Conservation (phyloP, 805 yeast species). For the Saccharomycopsis javanensis region DNA sequence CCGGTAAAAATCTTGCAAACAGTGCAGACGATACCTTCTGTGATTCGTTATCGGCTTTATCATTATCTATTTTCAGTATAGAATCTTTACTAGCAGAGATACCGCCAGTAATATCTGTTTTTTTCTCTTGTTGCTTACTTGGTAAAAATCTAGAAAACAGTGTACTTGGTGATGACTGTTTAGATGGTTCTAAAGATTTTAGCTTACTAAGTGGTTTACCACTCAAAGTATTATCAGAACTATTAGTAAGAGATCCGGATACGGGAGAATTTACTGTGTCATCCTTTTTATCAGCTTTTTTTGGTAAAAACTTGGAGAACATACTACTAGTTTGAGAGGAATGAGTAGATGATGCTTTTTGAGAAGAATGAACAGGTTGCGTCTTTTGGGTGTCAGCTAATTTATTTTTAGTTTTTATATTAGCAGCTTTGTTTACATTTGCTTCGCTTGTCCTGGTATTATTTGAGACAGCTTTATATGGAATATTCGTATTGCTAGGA, state of each 20-base stretch:
- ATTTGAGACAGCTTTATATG: neutral
- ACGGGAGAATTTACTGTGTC: neutral
- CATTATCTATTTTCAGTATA: slow-evolving; percentile 1
- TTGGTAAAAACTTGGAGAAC: neutral
- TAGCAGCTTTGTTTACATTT: neutral
- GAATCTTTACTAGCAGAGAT: neutral
- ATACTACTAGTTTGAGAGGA: neutral
- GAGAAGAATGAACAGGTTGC: neutral
- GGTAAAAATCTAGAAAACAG: neutral
- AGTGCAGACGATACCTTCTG: slow-evolving; percentile 2
- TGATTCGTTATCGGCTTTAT: slow-evolving; percentile 3
- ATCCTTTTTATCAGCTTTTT: neutral
- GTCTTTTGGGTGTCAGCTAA: neutral
- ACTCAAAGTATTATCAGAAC: neutral
- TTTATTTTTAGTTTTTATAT: neutral
- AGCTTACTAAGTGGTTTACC: neutral
- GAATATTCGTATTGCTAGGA: neutral
- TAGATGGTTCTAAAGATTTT: neutral
- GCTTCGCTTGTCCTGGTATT: neutral
- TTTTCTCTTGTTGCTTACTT: neutral
- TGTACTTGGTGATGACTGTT: neutral
- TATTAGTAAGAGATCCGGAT: neutral
- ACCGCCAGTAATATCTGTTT: neutral
- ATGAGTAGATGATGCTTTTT: too few species aligned
- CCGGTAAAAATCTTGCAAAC: neutral